Evolutionary conservation across 108 stramenopile species (phyloP).

Genomic region (Cyclotella atomus): DNA sequence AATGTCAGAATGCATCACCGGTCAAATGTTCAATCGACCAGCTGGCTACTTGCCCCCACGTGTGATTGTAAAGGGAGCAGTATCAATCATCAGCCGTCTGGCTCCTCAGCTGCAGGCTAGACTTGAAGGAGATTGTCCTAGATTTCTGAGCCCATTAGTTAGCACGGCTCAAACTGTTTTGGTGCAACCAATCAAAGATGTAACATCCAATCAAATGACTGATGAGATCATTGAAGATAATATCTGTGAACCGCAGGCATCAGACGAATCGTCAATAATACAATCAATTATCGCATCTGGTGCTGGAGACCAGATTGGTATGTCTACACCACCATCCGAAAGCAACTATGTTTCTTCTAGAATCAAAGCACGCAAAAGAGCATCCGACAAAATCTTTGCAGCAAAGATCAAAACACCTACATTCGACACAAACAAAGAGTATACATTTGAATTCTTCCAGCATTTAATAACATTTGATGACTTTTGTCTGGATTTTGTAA

Average conservation of each 20-base stretch:
- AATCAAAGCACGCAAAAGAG: slow-evolving; percentile 65
- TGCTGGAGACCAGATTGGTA: slow-evolving; percentile 24
- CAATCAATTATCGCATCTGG: slow-evolving; percentile 38
- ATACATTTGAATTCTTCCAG: slow-evolving; percentile 87
- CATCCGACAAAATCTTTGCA: slow-evolving; percentile 63
- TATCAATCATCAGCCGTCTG: slow-evolving; percentile 69
- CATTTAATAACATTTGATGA: slow-evolving; percentile 75
- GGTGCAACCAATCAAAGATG: slow-evolving; percentile 30
- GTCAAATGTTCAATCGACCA: slow-evolving; percentile 58
- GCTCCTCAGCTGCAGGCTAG: slow-evolving; percentile 74
- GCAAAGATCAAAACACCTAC: slow-evolving; percentile 15
- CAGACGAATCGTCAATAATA: slow-evolving; percentile 29
- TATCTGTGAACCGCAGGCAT: slow-evolving; percentile 16
- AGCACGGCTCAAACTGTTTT: slow-evolving; percentile 68
- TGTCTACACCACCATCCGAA: slow-evolving; percentile 4
- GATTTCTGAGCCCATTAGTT: slow-evolving; percentile 69
- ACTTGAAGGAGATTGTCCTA: slow-evolving; percentile 60
- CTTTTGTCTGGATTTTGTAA: slow-evolving; percentile 72
- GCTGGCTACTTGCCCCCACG: slow-evolving; percentile 72
- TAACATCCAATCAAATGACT: not conserved
- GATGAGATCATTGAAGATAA: slow-evolving; percentile 24
- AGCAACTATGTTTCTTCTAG: slow-evolving; percentile 40
- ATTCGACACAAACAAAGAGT: slow-evolving; percentile 63
- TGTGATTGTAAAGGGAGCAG: slow-evolving; percentile 65
- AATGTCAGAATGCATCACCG: slow-evolving; percentile 63